These are phyloP conservation scores for Incumbomyces delicatus DNA, from an alignment of 2,329 filamentous ascomycete genomes.

Conservation along the genomic window DNA sequence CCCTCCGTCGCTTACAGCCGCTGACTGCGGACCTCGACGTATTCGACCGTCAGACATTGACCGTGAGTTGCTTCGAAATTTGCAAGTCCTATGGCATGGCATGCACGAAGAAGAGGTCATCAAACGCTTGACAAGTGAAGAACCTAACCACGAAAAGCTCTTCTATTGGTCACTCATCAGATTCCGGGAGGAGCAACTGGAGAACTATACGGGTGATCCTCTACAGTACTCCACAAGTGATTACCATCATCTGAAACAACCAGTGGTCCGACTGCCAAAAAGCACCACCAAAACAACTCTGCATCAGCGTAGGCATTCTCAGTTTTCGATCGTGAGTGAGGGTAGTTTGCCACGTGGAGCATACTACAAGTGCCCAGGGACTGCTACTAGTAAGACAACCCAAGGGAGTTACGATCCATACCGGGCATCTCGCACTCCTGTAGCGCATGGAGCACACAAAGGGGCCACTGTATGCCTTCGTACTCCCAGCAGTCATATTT, in stretches of 20 bases:
- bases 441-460: slow-evolving; percentile 42
- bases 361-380: slow-evolving; percentile 39
- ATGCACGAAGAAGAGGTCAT: slow-evolving; percentile 64
- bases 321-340: slow-evolving; percentile 48
- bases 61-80: slow-evolving; percentile 68
- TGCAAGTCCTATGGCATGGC: slow-evolving; percentile 86
- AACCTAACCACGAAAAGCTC: slow-evolving; percentile 80
- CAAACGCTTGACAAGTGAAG: slow-evolving; percentile 54
- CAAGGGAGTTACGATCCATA: slow-evolving; percentile 74
- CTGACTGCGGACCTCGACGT: slow-evolving; percentile 49
- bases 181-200: slow-evolving; percentile 73
- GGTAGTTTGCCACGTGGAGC: slow-evolving; percentile 40
- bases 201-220: slow-evolving; percentile 69
- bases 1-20: slow-evolving; percentile 46
- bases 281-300: slow-evolving; percentile 18
- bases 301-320: slow-evolving; percentile 42
- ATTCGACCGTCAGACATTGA: slow-evolving; percentile 61
- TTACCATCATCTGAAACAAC: slow-evolving; percentile 64
- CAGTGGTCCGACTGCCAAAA: slow-evolving; percentile 20
- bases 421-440: slow-evolving; percentile 54
- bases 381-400: slow-evolving; percentile 32
- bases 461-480: slow-evolving; percentile 62
- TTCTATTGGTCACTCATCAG: slow-evolving; percentile 80
- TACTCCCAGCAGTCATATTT: slow-evolving; percentile 29
- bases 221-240: slow-evolving; percentile 82